Base-by-base conservation (phyloP, 257 asterid genomes). In the Vinca minor region DNA sequence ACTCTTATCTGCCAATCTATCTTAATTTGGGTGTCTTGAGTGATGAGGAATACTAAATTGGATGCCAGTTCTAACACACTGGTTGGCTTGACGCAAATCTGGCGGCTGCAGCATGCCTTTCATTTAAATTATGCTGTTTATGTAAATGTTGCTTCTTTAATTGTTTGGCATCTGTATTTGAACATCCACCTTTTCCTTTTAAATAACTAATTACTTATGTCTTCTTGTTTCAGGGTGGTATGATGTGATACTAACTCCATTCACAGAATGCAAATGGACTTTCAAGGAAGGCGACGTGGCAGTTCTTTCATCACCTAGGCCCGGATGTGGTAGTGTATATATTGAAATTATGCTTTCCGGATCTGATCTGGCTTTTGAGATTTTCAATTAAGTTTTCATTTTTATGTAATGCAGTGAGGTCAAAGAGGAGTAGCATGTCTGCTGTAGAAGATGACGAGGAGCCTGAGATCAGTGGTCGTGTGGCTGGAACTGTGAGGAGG, bases 251-350 rank as follows among this genome's bases (percentile, higher is more conserved):
- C 75, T 93, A 49, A 58, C 68, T 71, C 95, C 97, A 35, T 83
- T 84, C 23, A 77, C 78, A 60, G 96, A 89, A 69, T 57, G 77
- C 81, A 89, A 85, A 73, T 93, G 96, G 98, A 74, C 85, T 38
- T 93, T 93, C 76, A 93, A 93, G 77, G 99, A 93, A 71, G 99
- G 99, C 42, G 99, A 93, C 64, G 99, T 93, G 58, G 99, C 99
- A 49, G 97, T 93, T 78, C 88, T 93, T 62, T 93, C 99, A 63
- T 77, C 97, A 59, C 89, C 95, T 25, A 85, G 72, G 72, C 99
- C 99, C 68, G 96, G 92, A 73, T 73, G 95, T 74, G 97, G 99
- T 93, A 54, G 62, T 56, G 39, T 64, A 46, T 56, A 26, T 21
- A 63, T n/a, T 56, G 3, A 31, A 45, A 0, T 41, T 38, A 17